These are phyloP conservation scores for Prunus dulcis DNA, from an alignment of 306 rosid species.

Conservation along the genomic window DNA sequence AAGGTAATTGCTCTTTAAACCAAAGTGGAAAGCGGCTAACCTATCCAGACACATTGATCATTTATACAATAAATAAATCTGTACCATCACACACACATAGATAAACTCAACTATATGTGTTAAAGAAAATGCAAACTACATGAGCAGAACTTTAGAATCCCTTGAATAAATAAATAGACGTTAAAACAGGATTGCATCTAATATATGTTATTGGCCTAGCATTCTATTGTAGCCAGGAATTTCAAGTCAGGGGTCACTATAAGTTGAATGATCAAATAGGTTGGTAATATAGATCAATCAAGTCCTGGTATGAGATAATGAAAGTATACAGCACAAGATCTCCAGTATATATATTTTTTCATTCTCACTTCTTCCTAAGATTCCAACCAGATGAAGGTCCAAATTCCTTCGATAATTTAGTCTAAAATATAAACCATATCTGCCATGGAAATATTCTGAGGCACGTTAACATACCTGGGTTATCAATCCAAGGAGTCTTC, in stretches of 20 bases:
- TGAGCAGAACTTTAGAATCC: background rate
- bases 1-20: background rate
- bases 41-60: background rate
- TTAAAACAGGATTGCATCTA: background rate
- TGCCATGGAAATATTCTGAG: background rate
- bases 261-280: background rate
- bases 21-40: background rate
- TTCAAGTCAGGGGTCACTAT: background rate
- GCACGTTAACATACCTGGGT: conserved; percentile 58
- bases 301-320: background rate
- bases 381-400: background rate
- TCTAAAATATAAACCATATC: background rate
- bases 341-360: background rate
- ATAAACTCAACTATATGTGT: background rate
- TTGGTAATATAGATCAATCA: background rate
- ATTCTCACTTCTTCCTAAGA: background rate
- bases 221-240: background rate
- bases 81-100: background rate
- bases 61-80: background rate
- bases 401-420: background rate
- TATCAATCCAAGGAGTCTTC: conserved; percentile 85
- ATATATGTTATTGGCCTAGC: background rate
- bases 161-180: background rate
- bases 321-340: background rate
- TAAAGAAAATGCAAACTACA: background rate